These are phyloP conservation scores for Prototheca wickerhamii DNA, from an alignment of 163 green algal species.

Conservation along the genomic window DNA sequence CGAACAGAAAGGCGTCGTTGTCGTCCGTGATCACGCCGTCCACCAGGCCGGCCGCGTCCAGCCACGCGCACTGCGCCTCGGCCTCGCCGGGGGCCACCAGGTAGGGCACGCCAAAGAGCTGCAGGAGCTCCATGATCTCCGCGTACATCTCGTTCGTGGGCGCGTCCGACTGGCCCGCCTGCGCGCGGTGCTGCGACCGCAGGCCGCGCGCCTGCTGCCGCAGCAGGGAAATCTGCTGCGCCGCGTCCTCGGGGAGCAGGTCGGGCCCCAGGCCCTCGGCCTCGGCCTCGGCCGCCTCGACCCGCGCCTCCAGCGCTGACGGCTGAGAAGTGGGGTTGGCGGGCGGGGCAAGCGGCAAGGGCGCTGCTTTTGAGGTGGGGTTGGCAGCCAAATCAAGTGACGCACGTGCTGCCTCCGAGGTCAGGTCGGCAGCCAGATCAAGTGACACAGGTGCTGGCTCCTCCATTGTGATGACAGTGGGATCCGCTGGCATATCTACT, in stretches of 20 bases:
- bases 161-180: conserved; percentile 30
- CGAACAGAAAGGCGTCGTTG: conserved; percentile 91
- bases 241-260: conserved; percentile 3
- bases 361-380: no score
- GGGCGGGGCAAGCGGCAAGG: no score
- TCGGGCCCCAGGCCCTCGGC: background rate
- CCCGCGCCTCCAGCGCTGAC: no score
- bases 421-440: no score
- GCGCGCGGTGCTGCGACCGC: conserved; percentile 5
- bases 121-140: conserved; percentile 67
- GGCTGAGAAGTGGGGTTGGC: no score
- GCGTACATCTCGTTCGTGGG: conserved; percentile 74
- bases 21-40: conserved; percentile 89
- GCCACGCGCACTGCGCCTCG: conserved; percentile 93
- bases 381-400: no score
- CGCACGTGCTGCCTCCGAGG: no score
- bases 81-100: conserved; percentile 87
- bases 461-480: no score
- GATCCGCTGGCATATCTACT: no score
- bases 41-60: conserved; percentile 78
- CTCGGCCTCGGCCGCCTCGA: no score
- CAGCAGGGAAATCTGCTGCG: conserved; percentile 1
- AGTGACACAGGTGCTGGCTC: no score
- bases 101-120: conserved; percentile 94
- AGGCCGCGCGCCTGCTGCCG: conserved; percentile 23